These are phyloP conservation scores for Flagelloscypha sp. DNA, from an alignment of 768 basidiomycete species.

Conservation along the genomic window DNA sequence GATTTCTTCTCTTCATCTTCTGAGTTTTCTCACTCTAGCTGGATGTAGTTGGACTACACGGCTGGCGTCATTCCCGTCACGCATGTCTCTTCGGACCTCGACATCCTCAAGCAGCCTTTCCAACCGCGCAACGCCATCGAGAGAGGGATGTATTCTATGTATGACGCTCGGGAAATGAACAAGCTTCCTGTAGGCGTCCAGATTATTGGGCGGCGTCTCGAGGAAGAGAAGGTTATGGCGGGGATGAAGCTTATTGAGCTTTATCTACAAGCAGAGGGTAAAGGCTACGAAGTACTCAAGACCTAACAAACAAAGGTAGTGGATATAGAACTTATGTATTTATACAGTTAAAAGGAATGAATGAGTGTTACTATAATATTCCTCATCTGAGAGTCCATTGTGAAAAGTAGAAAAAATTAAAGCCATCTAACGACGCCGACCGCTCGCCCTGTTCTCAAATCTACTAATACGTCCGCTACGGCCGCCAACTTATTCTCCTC, in stretches of 20 bases:
- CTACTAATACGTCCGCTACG: no score
- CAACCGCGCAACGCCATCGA: conserved; percentile 35
- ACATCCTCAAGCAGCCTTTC: conserved; percentile 28
- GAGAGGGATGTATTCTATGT: conserved; percentile 39
- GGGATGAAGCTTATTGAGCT: conserved; percentile 54
- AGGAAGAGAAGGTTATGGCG: conserved; percentile 68
- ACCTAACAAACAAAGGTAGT: no score
- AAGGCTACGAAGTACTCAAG: conserved; percentile 11
- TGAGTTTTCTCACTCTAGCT: conserved; percentile 5
- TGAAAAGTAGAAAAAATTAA: no score
- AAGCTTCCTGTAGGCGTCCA: conserved; percentile 65
- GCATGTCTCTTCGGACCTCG: conserved; percentile 35
- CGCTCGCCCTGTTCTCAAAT: no score
- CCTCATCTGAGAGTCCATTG: no score
- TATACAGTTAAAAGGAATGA: no score
- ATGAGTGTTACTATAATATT: no score
- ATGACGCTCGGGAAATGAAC: conserved; percentile 55
- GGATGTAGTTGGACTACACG: conserved; percentile 40
- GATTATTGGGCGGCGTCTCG: conserved; percentile 49
- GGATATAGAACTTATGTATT: no score
- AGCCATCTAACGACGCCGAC: no score
- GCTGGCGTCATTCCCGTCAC: conserved; percentile 58
- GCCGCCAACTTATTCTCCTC: no score
- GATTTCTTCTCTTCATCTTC: not conserved
- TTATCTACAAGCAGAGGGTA: conserved; percentile 18